phyloP scores from a whole-genome alignment of 225 moss, liverwort and hornwort species.

The Pseudisothecium myosuroides region DNA sequence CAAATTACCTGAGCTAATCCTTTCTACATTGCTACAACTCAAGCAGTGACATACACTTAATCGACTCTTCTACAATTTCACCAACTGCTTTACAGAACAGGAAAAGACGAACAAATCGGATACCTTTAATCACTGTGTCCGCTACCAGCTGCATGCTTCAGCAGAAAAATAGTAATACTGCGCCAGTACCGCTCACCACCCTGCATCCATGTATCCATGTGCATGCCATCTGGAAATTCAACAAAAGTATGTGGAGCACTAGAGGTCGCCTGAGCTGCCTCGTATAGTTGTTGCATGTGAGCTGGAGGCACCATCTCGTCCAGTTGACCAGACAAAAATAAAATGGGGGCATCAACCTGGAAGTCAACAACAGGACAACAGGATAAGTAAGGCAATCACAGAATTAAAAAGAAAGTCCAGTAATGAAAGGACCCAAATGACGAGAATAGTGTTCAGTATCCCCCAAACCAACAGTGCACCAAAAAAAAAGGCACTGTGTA shows the following conservation, averaged over 20 bases:
- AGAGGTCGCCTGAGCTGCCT: conserved; percentile 29
- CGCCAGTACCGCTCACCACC: conserved; percentile 96
- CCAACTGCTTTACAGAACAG: not conserved
- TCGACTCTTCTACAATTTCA: not conserved
- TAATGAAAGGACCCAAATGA: not conserved
- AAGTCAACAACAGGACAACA: not conserved
- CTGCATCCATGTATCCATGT: conserved; percentile 91
- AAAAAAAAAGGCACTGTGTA: too few relatives aligned
- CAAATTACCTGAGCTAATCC: not conserved
- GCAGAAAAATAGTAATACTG: conserved; percentile 53
- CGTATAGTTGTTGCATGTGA: conserved; percentile 66
- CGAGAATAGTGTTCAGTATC: too few relatives aligned
- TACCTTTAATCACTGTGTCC: not conserved
- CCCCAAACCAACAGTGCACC: not conserved
- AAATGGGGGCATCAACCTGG: conserved; percentile 66
- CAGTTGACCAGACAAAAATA: conserved; percentile 73
- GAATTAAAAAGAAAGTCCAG: not conserved
- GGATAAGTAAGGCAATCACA: not conserved
- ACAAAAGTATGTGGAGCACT: conserved; percentile 44
- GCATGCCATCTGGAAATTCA: conserved; percentile 89
- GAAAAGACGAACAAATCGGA: not conserved
- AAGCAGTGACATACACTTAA: not conserved
- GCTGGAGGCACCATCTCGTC: conserved; percentile 97
- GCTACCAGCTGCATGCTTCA: conserved; percentile 7
- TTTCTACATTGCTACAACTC: not conserved